phyloP scores from a whole-genome alignment of 768 basidiomycete genomes.

The Boletellus sp. region DNA sequence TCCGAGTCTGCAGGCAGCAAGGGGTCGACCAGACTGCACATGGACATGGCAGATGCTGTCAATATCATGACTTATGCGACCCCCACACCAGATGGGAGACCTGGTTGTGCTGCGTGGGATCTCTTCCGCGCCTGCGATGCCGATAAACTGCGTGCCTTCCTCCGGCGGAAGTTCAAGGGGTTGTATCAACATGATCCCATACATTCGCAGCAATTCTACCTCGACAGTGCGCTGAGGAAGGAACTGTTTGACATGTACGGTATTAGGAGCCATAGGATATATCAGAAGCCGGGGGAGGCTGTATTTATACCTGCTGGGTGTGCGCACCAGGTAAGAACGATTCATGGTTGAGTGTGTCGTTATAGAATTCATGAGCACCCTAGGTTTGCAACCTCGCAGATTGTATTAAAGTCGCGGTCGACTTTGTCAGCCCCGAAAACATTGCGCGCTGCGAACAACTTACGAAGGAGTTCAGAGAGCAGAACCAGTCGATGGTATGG shows the following conservation, averaged over 20 bases:
- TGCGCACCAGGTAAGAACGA: constrained; percentile 70
- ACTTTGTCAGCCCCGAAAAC: constrained; percentile 95
- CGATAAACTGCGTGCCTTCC: constrained; percentile 69
- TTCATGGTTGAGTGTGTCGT: neutral
- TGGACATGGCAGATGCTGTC: constrained; percentile 93
- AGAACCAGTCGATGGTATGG: constrained; percentile 86
- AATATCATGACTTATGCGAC: constrained; percentile 85
- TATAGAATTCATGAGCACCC: constrained; percentile 3
- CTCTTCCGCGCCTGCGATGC: constrained; percentile 81
- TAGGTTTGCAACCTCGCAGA: constrained; percentile 92
- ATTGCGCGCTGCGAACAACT: constrained; percentile 80
- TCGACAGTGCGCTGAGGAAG: constrained; percentile 65
- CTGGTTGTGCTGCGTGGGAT: constrained; percentile 90
- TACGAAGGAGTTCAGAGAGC: constrained; percentile 84
- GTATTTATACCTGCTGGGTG: constrained; percentile 95
- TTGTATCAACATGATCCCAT: constrained; percentile 75
- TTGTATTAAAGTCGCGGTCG: constrained; percentile 92
- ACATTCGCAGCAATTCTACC: constrained; percentile 84
- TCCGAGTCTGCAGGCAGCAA: constrained; percentile 63
- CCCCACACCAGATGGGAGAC: constrained; percentile 49
- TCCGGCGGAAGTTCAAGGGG: constrained; percentile 59
- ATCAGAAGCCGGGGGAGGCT: constrained; percentile 89
- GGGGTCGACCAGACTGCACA: constrained; percentile 85
- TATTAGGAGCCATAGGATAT: constrained; percentile 78
- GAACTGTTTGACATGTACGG: constrained; percentile 64